Base-by-base conservation (phyloP, 371 early-diverging fungal species). In the Mortierella polycephala region DNA sequence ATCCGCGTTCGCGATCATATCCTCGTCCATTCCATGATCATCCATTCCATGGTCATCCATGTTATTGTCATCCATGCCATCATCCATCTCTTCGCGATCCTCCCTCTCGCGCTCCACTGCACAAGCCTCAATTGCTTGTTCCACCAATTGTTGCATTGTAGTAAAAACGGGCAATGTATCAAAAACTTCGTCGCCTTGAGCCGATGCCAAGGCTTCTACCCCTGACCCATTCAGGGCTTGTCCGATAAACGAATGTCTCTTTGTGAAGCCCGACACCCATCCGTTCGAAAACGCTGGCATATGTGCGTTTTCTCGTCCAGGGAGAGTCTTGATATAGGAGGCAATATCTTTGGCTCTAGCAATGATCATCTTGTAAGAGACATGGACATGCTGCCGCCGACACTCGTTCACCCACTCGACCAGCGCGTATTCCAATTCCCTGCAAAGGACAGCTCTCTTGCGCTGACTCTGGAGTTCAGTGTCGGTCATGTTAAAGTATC, bases 181-280 rank as follows among this genome's bases (percentile, higher is more conserved):
- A 30, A 30, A 30, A 30, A 30, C 30, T 30, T 30, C 30, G 30
- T 30, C 30, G 30, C 30, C 72, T 21, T 8, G 55, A 3, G 54
- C 23, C 12, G 14, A 44, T 8, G 60, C 51, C 40, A 51, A 23
- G 47, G 41, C 50, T 0, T 57, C 62, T 2, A 49, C 52, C 0
- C 66, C 66, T 8, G 65, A 59, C 0, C 59, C 54, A 49, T 74
- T 74, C 64, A 74, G 60, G 9, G 39, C 37, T 12, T 58, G 13
- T 6, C 74, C 74, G 12, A 63, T 21, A 12, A 74, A 59, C 52
- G 21, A 42, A 39, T 75, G 64, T 23, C 75, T 61, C 41, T 75
- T 70, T 23, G 75, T 75, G 44, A 75, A 75, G 1, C 69, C 75
- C 1, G 75, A 75, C 2, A 75, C 75, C 75, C 75, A 75, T 7